These are phyloP conservation scores for Exophiala oligosperma DNA, from an alignment of 2,329 filamentous ascomycete genomes.

Conservation along the genomic window DNA sequence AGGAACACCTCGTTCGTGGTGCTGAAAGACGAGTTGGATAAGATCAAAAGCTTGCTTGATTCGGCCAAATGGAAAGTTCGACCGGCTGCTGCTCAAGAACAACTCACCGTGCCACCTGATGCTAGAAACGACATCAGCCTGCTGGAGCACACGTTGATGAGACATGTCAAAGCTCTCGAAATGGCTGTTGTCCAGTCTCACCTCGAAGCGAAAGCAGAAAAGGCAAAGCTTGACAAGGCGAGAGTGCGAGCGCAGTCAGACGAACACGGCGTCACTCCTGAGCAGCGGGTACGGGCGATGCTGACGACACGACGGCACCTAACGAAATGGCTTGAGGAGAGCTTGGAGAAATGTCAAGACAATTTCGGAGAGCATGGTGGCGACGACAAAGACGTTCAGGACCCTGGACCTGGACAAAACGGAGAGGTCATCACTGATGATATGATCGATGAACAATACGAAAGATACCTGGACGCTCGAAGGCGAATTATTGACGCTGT, in stretches of 20 bases:
- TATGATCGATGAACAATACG: constrained; percentile 19
- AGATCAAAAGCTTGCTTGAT: not conserved
- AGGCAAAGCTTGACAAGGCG: constrained; percentile 4
- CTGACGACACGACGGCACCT: constrained; percentile 16
- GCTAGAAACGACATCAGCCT: not conserved
- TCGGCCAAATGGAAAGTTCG: not conserved
- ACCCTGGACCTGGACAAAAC: not conserved
- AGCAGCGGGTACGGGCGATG: constrained; percentile 11
- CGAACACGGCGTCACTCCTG: not conserved
- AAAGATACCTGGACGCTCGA: constrained; percentile 23
- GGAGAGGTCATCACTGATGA: constrained; percentile 1
- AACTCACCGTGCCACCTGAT: not conserved
- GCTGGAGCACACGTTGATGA: not conserved
- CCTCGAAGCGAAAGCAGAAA: constrained; percentile 14
- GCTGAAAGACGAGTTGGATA: constrained; percentile 14
- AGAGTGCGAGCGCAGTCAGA: not conserved
- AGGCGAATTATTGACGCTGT: constrained; percentile 11
- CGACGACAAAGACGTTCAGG: not conserved
- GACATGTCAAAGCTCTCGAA: constrained; percentile 20
- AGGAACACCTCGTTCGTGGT: constrained; percentile 7
- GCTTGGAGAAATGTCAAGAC: constrained; percentile 19
- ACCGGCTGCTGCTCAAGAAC: not conserved
- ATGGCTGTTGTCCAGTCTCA: constrained; percentile 24
- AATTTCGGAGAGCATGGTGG: no score
- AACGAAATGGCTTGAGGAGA: constrained; percentile 25